Conservation (phyloP, 2,329 filamentous ascomycete species). For the Penicillium brevicompactum region DNA sequence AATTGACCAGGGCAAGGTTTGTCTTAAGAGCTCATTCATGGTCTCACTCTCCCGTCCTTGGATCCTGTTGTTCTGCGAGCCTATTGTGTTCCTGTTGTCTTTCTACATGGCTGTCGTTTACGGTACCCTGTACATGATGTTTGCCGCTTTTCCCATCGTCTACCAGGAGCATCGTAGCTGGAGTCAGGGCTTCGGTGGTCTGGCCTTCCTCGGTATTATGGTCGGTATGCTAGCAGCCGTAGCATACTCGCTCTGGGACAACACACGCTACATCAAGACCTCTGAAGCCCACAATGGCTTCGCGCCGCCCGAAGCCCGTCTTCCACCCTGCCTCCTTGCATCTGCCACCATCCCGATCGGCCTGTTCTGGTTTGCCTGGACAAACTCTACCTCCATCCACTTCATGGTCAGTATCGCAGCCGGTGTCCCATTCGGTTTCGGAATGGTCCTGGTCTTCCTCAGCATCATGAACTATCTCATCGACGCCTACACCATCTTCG, state of each 20-base stretch:
- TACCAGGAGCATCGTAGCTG: constrained; percentile 31
- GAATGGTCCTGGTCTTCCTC: constrained; percentile 29
- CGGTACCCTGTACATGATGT: constrained; percentile 34
- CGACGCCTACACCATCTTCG: constrained; percentile 31
- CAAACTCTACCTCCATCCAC: constrained; percentile 29
- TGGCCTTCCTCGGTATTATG: constrained; percentile 36
- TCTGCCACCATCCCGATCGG: constrained; percentile 28
- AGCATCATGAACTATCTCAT: constrained; percentile 32
- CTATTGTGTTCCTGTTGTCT: constrained; percentile 34
- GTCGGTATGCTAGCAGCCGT: constrained; percentile 32
- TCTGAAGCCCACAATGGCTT: constrained; percentile 22
- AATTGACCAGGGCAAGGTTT: constrained; percentile 25
- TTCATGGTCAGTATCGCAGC: constrained; percentile 28
- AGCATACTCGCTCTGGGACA: constrained; percentile 26
- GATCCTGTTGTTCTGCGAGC: constrained; percentile 32
- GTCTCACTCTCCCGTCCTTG: constrained; percentile 31
- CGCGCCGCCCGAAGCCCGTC: constrained; percentile 30
- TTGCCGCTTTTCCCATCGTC: constrained; percentile 34
- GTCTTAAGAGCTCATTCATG: constrained; percentile 24
- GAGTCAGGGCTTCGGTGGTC: constrained; percentile 29
- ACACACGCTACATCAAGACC: constrained; percentile 26
- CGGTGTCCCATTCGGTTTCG: constrained; percentile 29
- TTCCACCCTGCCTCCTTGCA: constrained; percentile 30
- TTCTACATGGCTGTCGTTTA: constrained; percentile 35
- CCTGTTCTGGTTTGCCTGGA: constrained; percentile 39